Percentiles rank a stretch among this genome's conserved stretches.
These are phyloP conservation scores for Conticribra weissflogii DNA, from an alignment of 108 stramenopile genomes.

Conservation along the genomic window DNA sequence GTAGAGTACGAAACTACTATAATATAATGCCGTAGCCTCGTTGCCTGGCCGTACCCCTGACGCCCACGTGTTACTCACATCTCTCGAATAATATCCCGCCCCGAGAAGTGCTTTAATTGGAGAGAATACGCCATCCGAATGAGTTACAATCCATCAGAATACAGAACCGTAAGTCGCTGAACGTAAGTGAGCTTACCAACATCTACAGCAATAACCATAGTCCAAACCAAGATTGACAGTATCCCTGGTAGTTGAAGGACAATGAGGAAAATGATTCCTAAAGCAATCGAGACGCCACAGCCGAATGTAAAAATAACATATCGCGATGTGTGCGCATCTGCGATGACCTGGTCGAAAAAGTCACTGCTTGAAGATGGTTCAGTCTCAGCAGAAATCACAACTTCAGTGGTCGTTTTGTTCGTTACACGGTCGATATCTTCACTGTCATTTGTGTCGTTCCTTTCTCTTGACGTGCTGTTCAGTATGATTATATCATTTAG, in stretches of 20 bases:
- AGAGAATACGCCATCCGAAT: no score
- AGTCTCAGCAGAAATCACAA: conserved; percentile 3
- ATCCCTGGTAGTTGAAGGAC: conserved; percentile 80
- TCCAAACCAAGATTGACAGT: conserved; percentile 76
- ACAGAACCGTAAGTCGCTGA: no score
- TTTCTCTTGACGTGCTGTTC: background rate
- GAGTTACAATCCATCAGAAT: no score
- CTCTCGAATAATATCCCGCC: conserved; percentile 52
- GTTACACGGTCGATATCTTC: background rate
- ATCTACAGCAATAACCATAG: conserved; percentile 60
- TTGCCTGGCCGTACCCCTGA: conserved; percentile 31
- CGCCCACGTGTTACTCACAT: conserved; percentile 54
- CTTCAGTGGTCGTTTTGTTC: conserved; percentile 2
- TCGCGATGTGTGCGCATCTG: conserved; percentile 53
- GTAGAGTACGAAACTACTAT: conserved; percentile 54
- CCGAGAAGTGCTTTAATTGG: no score
- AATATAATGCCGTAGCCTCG: conserved; percentile 50
- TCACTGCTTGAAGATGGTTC: conserved; percentile 10
- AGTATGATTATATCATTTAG: conserved; percentile 10
- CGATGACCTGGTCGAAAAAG: conserved; percentile 28
- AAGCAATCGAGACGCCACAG: conserved; percentile 58
- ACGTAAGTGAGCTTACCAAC: no score
- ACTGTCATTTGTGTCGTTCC: background rate
- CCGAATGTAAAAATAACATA: conserved; percentile 72
- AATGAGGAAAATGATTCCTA: conserved; percentile 70